Evolutionary conservation across 805 yeast genomes (phyloP).

Genomic region (Nakazawaea ishiwadae): DNA sequence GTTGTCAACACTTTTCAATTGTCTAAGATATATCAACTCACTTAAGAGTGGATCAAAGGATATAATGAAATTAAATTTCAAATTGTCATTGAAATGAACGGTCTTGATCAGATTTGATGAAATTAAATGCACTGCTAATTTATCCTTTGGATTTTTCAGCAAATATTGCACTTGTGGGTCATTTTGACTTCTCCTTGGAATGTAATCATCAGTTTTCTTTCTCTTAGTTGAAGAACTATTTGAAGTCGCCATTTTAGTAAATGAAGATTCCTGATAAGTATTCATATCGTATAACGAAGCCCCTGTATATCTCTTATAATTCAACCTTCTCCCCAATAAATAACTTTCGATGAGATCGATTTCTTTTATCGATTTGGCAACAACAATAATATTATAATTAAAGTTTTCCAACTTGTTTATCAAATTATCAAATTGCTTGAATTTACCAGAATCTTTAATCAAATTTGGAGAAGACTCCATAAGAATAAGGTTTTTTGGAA

Average conservation of each 20-base stretch:
- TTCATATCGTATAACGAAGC: slow-evolving; percentile 47
- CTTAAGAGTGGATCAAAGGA: slow-evolving; percentile 43
- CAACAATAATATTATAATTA: slow-evolving; percentile 35
- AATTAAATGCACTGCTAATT: slow-evolving; percentile 34
- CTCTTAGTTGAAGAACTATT: neutral
- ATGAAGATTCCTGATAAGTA: slow-evolving; percentile 13
- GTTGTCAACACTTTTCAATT: slow-evolving; percentile 10
- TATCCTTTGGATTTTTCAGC: slow-evolving; percentile 16
- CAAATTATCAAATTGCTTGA: slow-evolving; percentile 47
- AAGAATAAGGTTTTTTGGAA: slow-evolving; percentile 63
- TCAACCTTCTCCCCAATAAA: slow-evolving; percentile 64
- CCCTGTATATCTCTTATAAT: slow-evolving; percentile 65
- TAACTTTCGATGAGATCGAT: slow-evolving; percentile 76
- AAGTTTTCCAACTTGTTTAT: slow-evolving; percentile 29
- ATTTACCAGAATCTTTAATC: slow-evolving; percentile 53
- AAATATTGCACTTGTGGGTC: slow-evolving; percentile 19
- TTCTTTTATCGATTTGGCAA: slow-evolving; percentile 62
- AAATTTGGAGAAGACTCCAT: slow-evolving; percentile 61
- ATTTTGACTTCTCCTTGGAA: slow-evolving; percentile 26
- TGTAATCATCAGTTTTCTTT: slow-evolving; percentile 25
- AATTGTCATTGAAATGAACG: slow-evolving; percentile 26
- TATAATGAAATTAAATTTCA: slow-evolving; percentile 37
- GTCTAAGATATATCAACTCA: slow-evolving; percentile 19
- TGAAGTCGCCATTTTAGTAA: neutral
- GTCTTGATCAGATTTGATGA: slow-evolving; percentile 39